Percentiles rank a stretch among this genome's conserved stretches.
These are phyloP conservation scores for Coprinopsis strossmayeri DNA, from an alignment of 768 basidiomycete genomes.

Conservation along the genomic window DNA sequence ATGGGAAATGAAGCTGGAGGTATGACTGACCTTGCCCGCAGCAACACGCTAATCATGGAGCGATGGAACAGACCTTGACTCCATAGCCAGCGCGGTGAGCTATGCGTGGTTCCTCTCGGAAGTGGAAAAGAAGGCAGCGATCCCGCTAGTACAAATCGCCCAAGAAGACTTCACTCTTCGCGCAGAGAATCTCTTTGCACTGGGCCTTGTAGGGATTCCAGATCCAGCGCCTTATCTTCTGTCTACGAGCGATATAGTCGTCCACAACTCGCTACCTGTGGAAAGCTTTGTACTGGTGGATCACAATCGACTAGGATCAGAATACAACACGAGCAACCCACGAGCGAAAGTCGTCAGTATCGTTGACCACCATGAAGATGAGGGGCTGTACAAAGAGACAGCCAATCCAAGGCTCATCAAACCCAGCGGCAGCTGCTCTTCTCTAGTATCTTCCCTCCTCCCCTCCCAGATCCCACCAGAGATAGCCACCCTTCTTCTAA, in stretches of 20 bases:
- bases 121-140: constrained; percentile 43
- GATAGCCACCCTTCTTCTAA: constrained; percentile 73
- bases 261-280: constrained; percentile 40
- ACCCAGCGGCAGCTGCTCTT: constrained; percentile 79
- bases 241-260: constrained; percentile 59
- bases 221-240: constrained; percentile 51
- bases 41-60: background rate
- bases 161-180: constrained; percentile 70
- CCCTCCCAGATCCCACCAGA: constrained; percentile 43
- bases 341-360: constrained; percentile 60
- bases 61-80: constrained; percentile 71
- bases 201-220: constrained; percentile 51
- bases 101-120: constrained; percentile 72
- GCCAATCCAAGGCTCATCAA: constrained; percentile 63
- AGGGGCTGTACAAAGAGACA: constrained; percentile 52
- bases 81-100: constrained; percentile 77
- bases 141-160: constrained; percentile 70
- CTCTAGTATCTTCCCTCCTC: constrained; percentile 34
- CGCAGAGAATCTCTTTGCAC: constrained; percentile 79
- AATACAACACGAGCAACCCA: constrained; percentile 34
- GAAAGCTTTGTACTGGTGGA: constrained; percentile 79
- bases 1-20: constrained; percentile 99
- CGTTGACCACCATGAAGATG: constrained; percentile 92
- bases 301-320: constrained; percentile 65
- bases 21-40: constrained; percentile 24